A percentile compares a stretch with the other conserved stretches of the same genome.
Evolutionary conservation across 257 asterid species (phyloP).

Genomic region (Solanum ossicruentum): DNA sequence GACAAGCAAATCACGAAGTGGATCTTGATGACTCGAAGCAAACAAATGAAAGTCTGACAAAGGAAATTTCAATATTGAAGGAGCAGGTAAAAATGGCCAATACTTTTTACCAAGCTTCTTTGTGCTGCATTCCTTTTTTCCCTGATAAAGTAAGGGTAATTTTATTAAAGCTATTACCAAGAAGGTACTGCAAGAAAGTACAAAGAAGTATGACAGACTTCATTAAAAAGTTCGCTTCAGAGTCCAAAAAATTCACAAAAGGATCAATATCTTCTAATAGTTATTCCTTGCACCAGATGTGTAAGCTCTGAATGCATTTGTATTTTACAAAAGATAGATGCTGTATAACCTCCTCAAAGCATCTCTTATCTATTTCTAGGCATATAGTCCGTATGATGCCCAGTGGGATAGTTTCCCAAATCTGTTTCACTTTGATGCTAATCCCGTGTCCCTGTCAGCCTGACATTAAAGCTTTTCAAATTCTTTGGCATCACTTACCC

Average conservation of each 20-base stretch:
- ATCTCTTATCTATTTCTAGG: neutral
- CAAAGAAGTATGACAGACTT: neutral
- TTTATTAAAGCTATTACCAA: neutral
- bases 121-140: neutral
- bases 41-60: slow-evolving; percentile 20
- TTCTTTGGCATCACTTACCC: neutral
- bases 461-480: neutral
- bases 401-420: neutral
- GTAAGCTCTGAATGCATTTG: neutral
- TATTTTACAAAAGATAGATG: neutral
- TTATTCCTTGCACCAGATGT: neutral
- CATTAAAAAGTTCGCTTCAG: neutral
- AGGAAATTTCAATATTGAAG: slow-evolving; percentile 39
- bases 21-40: slow-evolving; percentile 24
- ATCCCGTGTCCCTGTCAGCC: neutral
- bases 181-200: neutral
- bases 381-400: neutral
- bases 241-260: neutral
- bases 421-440: neutral
- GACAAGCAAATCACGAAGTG: slow-evolving; percentile 19
- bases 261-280: neutral
- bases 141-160: neutral
- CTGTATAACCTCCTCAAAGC: neutral
- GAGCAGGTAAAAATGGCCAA: slow-evolving; percentile 40
- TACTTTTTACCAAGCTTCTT: neutral